phyloP scores from a whole-genome alignment of 2,329 filamentous ascomycete genomes.

The Ophiostoma himal-ulmi region DNA sequence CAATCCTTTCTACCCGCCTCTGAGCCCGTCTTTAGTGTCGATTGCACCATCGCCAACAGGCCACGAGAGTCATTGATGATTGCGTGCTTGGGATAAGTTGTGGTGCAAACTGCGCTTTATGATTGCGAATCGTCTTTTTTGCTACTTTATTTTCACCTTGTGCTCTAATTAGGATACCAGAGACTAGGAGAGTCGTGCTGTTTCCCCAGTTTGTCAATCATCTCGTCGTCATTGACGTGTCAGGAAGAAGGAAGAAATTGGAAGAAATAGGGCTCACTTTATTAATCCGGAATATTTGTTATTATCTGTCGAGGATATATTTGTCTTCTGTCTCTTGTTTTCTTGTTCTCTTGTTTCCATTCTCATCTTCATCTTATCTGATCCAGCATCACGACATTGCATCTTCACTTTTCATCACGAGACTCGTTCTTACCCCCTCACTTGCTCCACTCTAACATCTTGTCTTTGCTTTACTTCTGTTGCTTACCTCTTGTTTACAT shows the following conservation, averaged over 20 bases:
- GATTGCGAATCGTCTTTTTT: constrained; percentile 15
- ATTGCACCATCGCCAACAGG: constrained; percentile 22
- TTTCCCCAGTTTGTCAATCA: background rate
- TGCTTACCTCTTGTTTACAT: constrained; percentile 10
- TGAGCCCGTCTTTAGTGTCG: constrained; percentile 16
- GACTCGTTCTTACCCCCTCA: background rate
- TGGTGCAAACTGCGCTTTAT: constrained; percentile 21
- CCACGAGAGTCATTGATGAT: constrained; percentile 11
- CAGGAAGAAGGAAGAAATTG: background rate
- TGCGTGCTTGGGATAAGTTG: constrained; percentile 21
- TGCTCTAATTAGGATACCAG: background rate
- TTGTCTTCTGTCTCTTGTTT: background rate
- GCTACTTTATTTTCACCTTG: background rate
- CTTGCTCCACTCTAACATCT: background rate
- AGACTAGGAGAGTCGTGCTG: background rate
- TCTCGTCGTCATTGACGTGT: background rate
- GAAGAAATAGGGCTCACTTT: background rate
- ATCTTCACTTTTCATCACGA: background rate
- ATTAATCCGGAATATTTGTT: background rate
- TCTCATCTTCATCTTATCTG: background rate
- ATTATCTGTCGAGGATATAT: background rate
- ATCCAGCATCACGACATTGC: background rate
- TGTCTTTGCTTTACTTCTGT: constrained; percentile 1
- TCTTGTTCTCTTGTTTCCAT: background rate
- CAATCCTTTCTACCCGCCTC: background rate